These are phyloP conservation scores for Pichia sp. DNA, from an alignment of 1,139 yeast species.

Conservation along the genomic window DNA sequence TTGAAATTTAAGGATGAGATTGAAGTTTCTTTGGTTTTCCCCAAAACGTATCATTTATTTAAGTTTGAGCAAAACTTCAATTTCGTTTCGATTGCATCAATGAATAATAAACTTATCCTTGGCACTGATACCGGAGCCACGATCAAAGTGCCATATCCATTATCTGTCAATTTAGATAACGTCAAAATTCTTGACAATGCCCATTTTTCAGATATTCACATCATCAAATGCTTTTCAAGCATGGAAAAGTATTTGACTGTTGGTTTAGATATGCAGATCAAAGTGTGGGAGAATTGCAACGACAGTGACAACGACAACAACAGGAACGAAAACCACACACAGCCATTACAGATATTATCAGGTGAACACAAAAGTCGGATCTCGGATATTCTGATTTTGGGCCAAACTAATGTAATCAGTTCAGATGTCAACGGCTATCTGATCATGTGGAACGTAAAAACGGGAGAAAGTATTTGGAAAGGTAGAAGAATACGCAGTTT, in stretches of 20 bases:
- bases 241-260: constrained; percentile 47
- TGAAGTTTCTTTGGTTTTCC: constrained; percentile 6
- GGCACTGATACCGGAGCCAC: constrained; percentile 42
- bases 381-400: constrained; percentile 41
- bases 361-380: constrained; percentile 38
- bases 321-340: constrained; percentile 31
- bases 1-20: background rate
- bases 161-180: background rate
- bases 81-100: constrained; percentile 2
- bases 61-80: background rate
- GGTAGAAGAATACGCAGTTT: constrained; percentile 30
- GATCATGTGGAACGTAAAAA: constrained; percentile 61
- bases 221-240: constrained; percentile 46
- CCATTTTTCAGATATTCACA: constrained; percentile 39
- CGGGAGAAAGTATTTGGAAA: constrained; percentile 36
- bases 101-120: constrained; percentile 17
- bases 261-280: constrained; percentile 48
- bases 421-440: constrained; percentile 46
- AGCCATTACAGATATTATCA: constrained; percentile 36
- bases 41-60: constrained; percentile 1
- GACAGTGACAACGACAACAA: background rate
- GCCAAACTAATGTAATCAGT: constrained; percentile 49
- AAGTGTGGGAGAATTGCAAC: constrained; percentile 38
- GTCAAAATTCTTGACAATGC: constrained; percentile 21
- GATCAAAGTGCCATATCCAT: constrained; percentile 1